phyloP scores from a whole-genome alignment of 257 asterid species.

The Paulownia fortunei region DNA sequence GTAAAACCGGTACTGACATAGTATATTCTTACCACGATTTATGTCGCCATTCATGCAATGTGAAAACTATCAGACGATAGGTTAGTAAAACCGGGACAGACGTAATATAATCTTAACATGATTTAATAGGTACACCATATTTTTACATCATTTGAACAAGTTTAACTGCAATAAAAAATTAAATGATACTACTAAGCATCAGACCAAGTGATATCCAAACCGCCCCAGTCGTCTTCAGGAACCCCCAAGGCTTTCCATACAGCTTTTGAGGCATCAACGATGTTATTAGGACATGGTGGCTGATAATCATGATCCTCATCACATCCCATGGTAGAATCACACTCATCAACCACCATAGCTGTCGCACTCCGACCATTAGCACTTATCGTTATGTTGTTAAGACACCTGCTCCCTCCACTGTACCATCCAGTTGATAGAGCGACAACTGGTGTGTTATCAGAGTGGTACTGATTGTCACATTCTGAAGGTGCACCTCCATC shows the following conservation, averaged over 20 bases:
- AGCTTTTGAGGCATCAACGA: constrained; percentile 53
- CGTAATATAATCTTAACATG: neutral
- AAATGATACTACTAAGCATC: constrained; percentile 14
- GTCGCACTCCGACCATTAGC: constrained; percentile 44
- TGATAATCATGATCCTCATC: constrained; percentile 52
- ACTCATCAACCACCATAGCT: constrained; percentile 53
- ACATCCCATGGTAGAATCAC: constrained; percentile 58
- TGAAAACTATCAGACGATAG: neutral
- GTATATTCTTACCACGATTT: neutral
- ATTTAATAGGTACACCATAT: neutral
- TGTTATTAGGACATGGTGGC: constrained; percentile 59
- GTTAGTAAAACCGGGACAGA: neutral
- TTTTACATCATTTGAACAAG: constrained; percentile 7
- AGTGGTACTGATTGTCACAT: constrained; percentile 49
- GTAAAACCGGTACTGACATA: too few species aligned
- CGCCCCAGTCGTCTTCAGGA: constrained; percentile 42
- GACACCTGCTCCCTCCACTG: constrained; percentile 44
- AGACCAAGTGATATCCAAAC: constrained; percentile 46
- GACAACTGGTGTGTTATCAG: constrained; percentile 43
- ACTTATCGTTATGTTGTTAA: constrained; percentile 27
- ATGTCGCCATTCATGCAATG: too few species aligned
- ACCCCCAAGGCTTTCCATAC: constrained; percentile 55
- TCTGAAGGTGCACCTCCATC: constrained; percentile 54
- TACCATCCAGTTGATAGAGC: constrained; percentile 59
- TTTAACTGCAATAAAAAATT: neutral